Conservation (phyloP, 768 basidiomycete species). For the Suillus lakei region DNA sequence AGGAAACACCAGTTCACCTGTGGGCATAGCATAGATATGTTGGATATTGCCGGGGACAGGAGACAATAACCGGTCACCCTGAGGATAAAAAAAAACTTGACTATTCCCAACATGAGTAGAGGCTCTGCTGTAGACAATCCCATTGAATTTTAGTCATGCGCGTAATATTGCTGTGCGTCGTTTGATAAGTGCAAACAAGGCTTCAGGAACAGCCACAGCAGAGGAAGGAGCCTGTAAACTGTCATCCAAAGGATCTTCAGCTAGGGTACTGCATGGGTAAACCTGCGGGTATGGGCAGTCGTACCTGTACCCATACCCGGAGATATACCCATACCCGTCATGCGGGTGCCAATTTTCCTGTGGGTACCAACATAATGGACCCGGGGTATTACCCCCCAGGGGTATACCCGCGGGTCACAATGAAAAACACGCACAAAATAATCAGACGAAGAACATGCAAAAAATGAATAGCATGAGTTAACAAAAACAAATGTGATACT, state of each 20-base stretch:
- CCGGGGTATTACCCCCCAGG: no score
- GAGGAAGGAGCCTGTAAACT: neutral
- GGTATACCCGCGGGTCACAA: no score
- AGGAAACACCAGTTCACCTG: constrained; percentile 8
- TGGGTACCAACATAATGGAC: no score
- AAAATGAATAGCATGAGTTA: no score
- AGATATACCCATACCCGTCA: no score
- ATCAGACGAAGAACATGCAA: no score
- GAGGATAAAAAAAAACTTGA: neutral
- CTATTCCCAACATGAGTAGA: neutral
- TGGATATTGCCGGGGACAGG: constrained; percentile 1
- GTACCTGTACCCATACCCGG: no score
- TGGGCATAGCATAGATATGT: constrained; percentile 4
- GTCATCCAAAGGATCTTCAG: neutral
- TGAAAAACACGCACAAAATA: no score
- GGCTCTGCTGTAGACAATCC: neutral
- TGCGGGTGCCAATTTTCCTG: no score
- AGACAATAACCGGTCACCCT: neutral
- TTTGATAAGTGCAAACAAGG: neutral
- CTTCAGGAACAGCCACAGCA: neutral
- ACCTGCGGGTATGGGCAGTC: no score
- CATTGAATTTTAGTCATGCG: neutral
- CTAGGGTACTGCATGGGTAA: no score
- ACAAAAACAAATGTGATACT: no score
- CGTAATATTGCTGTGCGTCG: neutral